Percentiles rank a stretch among this genome's conserved stretches.
These are phyloP conservation scores for Pleurotus tuoliensis DNA, from an alignment of 768 basidiomycete genomes.

Conservation along the genomic window DNA sequence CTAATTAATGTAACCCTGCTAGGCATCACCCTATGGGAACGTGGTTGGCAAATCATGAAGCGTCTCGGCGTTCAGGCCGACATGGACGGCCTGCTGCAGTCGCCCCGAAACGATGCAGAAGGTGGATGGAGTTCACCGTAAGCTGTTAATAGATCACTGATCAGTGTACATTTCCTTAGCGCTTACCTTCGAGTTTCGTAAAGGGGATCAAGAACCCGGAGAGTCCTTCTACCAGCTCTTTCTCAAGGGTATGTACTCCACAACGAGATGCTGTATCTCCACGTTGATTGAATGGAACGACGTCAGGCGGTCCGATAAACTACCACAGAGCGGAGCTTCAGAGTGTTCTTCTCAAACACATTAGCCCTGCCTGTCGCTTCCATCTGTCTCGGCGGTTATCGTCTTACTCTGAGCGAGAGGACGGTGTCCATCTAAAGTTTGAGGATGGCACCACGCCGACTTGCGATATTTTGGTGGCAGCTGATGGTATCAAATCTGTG, in stretches of 20 bases:
- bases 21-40: constrained; percentile 24
- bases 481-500: constrained; percentile 33
- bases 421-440: constrained; percentile 21
- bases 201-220: constrained; percentile 29
- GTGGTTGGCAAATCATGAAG: constrained; percentile 25
- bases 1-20: constrained; percentile 18
- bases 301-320: constrained; percentile 19
- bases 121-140: not conserved
- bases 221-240: constrained; percentile 21
- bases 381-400: constrained; percentile 37
- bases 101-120: not conserved
- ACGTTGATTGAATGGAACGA: not conserved
- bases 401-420: constrained; percentile 22
- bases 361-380: constrained; percentile 26
- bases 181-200: constrained; percentile 24
- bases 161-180: constrained; percentile 6
- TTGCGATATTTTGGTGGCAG: constrained; percentile 35
- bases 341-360: constrained; percentile 30
- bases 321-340: constrained; percentile 46
- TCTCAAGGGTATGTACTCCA: constrained; percentile 16
- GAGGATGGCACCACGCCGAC: constrained; percentile 19
- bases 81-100: not conserved
- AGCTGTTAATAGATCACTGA: too few species aligned
- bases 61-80: constrained; percentile 16
- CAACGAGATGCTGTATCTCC: not conserved